Conservation (phyloP, 192 early-diverging fungal species). For the Coemansia sp. region DNA sequence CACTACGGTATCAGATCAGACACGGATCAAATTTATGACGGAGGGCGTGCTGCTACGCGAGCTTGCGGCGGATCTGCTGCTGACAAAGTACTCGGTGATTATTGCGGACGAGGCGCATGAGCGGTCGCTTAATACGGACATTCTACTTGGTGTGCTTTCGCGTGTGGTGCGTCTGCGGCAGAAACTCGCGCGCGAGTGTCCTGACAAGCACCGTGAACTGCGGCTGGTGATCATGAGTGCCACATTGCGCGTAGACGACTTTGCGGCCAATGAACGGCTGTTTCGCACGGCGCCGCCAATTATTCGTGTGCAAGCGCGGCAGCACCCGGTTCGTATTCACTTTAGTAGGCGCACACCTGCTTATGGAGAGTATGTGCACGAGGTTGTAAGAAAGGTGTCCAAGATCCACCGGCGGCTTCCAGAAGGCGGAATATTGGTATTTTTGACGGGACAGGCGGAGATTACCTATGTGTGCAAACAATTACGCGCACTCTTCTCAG, state of each 20-base stretch:
- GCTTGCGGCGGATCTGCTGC: constrained; percentile 78
- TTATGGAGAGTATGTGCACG: constrained; percentile 76
- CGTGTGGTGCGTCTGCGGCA: constrained; percentile 82
- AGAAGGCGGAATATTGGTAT: constrained; percentile 90
- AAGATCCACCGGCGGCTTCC: constrained; percentile 96
- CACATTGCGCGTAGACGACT: constrained; percentile 95
- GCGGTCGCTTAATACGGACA: constrained; percentile 95
- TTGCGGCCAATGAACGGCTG: constrained; percentile 78
- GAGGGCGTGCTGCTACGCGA: constrained; percentile 98
- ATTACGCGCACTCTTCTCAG: constrained; percentile 72
- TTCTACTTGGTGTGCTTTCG: constrained; percentile 94
- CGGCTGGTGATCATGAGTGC: constrained; percentile 99
- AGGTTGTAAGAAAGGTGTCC: constrained; percentile 86
- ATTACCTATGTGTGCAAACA: constrained; percentile 75
- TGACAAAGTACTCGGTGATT: constrained; percentile 92
- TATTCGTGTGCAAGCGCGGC: constrained; percentile 87
- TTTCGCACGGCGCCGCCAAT: constrained; percentile 80
- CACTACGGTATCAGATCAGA: constrained; percentile 66
- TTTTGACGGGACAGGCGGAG: constrained; percentile 93
- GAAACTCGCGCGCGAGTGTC: constrained; percentile 39
- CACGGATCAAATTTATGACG: constrained; percentile 98
- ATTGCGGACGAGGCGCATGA: constrained; percentile 99
- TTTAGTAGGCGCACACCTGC: constrained; percentile 89
- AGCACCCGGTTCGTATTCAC: constrained; percentile 84
- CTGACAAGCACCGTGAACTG: constrained; percentile 63